A percentile compares a stretch with the other conserved stretches of the same genome.
These are phyloP conservation scores for Vigna angularis DNA, from an alignment of 306 rosid species.

Conservation along the genomic window DNA sequence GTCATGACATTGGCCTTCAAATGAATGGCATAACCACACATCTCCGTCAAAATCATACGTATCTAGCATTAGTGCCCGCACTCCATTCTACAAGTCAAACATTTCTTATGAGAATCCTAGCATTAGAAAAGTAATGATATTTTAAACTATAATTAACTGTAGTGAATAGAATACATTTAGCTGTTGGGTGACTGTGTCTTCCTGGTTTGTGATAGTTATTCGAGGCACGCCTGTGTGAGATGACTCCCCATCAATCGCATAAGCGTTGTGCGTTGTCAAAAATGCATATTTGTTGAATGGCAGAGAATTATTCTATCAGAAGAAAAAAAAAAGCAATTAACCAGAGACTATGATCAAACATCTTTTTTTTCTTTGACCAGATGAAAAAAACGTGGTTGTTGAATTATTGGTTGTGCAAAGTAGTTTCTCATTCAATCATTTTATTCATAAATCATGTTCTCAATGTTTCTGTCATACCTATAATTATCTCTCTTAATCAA, in stretches of 20 bases:
- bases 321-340: neutral
- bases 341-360: neutral
- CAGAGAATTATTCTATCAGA: slow-evolving; percentile 71
- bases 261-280: slow-evolving; percentile 89
- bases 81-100: slow-evolving; percentile 67
- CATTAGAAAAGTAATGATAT: neutral
- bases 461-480: neutral
- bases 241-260: slow-evolving; percentile 75
- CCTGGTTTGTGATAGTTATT: slow-evolving; percentile 69
- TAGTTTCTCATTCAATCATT: no score
- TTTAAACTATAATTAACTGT: neutral
- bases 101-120: neutral
- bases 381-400: no score
- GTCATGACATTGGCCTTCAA: slow-evolving; percentile 69
- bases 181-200: slow-evolving; percentile 78
- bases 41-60: slow-evolving; percentile 80
- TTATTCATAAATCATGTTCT: no score
- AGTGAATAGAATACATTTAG: slow-evolving; percentile 57
- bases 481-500: neutral
- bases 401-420: no score
- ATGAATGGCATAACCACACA: slow-evolving; percentile 95
- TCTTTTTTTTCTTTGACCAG: neutral
- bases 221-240: slow-evolving; percentile 74
- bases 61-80: slow-evolving; percentile 81
- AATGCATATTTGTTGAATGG: slow-evolving; percentile 94